These are phyloP conservation scores for Microcos paniculata DNA, from an alignment of 345 rosid genomes.

Conservation along the genomic window DNA sequence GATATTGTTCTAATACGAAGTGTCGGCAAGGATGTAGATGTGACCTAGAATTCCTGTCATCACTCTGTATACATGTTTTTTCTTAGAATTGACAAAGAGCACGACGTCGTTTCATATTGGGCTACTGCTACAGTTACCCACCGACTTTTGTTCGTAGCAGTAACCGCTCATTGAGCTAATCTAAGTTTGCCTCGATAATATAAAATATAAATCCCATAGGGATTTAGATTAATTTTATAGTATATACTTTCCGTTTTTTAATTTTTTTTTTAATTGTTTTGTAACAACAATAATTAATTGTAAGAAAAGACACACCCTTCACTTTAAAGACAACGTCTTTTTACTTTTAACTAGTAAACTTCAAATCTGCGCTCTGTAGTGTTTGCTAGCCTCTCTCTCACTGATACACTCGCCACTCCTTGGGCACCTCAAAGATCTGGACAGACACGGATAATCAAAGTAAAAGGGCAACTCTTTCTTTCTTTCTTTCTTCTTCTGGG, in stretches of 20 bases:
- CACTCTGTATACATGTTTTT: too few species aligned
- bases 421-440: conserved; percentile 16
- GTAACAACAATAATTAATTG: too few species aligned
- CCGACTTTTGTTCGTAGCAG: too few species aligned
- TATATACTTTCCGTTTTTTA: background rate
- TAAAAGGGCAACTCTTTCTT: background rate
- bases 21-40: conserved; percentile 4
- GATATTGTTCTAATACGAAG: too few species aligned
- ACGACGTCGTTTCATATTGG: too few species aligned
- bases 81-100: too few species aligned
- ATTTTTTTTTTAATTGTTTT: background rate
- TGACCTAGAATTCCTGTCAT: too few species aligned
- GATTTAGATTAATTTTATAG: too few species aligned
- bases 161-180: too few species aligned
- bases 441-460: background rate
- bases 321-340: conserved; percentile 1
- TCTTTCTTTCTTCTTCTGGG: conserved; percentile 18
- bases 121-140: too few species aligned
- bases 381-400: background rate
- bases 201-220: too few species aligned
- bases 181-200: background rate
- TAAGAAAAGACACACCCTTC: background rate
- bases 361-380: background rate
- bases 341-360: too few species aligned
- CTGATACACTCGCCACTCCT: background rate